Conservation (phyloP, 225 moss, liverwort and hornwort genomes). For the Pseudoscleropodium purum region DNA sequence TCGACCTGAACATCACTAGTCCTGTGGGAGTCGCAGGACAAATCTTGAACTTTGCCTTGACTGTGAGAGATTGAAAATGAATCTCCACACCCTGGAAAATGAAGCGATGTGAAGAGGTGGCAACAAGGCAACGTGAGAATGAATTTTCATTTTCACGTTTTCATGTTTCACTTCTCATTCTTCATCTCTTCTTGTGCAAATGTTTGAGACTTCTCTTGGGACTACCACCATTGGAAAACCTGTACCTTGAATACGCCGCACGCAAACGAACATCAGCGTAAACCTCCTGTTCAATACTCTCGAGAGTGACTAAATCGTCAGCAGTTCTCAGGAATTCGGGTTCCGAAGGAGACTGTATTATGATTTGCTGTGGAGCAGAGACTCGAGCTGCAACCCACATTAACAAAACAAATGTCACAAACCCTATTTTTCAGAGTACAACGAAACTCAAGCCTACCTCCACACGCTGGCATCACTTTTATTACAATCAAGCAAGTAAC, state of each 20-base stretch:
- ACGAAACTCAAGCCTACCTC: not conserved
- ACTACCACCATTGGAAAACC: not conserved
- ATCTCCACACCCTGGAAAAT: not conserved
- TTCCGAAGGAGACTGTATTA: constrained; percentile 34
- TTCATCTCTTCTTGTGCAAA: not conserved
- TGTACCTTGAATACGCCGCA: constrained; percentile 22
- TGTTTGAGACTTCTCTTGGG: not conserved
- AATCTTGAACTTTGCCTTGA: not conserved
- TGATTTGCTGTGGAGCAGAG: constrained; percentile 32
- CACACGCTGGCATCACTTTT: not conserved
- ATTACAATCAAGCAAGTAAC: not conserved
- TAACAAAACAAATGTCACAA: not conserved
- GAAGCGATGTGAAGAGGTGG: not conserved
- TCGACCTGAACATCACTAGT: not conserved
- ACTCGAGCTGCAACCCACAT: constrained; percentile 19
- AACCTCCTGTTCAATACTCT: constrained; percentile 13
- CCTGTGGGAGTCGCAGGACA: not conserved
- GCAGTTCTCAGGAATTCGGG: constrained; percentile 26
- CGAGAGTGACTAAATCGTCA: constrained; percentile 1
- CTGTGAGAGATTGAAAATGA: not conserved
- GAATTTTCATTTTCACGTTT: not conserved
- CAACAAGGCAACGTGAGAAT: not conserved
- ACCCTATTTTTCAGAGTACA: not conserved
- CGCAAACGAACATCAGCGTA: constrained; percentile 43
- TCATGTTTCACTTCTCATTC: not conserved